Conservation (phyloP, 2,329 filamentous ascomycete species). For the Fusarium sp. region DNA sequence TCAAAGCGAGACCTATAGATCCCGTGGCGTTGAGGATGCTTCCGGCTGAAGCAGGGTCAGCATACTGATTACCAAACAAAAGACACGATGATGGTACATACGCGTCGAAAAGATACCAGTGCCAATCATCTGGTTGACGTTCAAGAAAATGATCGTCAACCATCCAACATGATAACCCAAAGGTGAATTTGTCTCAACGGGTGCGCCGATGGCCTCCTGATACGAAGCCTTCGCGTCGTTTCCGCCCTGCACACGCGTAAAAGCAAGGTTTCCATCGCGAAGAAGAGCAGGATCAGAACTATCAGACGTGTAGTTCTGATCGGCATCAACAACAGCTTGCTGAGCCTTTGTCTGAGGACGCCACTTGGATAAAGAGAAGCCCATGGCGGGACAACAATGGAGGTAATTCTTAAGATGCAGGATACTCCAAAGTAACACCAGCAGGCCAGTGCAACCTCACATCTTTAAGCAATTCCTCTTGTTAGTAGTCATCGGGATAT, state of each 20-base stretch:
- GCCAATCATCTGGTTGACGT: conserved; percentile 70
- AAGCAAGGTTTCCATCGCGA: conserved; percentile 32
- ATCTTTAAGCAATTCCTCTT: neutral
- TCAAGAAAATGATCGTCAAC: conserved; percentile 66
- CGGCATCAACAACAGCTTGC: conserved; percentile 12
- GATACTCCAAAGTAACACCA: no score
- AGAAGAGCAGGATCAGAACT: conserved; percentile 20
- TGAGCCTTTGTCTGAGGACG: neutral
- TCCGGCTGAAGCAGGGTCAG: neutral
- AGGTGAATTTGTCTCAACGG: conserved; percentile 66
- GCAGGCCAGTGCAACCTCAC: neutral
- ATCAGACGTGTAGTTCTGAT: conserved; percentile 52
- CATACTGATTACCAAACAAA: fast-evolving
- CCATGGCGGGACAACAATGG: neutral
- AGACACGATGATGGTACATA: conserved; percentile 46
- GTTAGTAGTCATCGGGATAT: neutral
- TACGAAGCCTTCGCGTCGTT: conserved; percentile 58
- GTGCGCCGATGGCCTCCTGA: conserved; percentile 69
- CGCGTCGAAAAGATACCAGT: conserved; percentile 72
- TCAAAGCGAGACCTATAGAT: conserved; percentile 68
- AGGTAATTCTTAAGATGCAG: neutral
- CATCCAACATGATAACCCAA: conserved; percentile 67
- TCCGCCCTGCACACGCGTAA: conserved; percentile 47
- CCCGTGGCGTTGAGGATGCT: conserved; percentile 67
- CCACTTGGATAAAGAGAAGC: neutral